Evolutionary conservation across 306 rosid species (phyloP).

Genomic region (Vigna nakashimae): DNA sequence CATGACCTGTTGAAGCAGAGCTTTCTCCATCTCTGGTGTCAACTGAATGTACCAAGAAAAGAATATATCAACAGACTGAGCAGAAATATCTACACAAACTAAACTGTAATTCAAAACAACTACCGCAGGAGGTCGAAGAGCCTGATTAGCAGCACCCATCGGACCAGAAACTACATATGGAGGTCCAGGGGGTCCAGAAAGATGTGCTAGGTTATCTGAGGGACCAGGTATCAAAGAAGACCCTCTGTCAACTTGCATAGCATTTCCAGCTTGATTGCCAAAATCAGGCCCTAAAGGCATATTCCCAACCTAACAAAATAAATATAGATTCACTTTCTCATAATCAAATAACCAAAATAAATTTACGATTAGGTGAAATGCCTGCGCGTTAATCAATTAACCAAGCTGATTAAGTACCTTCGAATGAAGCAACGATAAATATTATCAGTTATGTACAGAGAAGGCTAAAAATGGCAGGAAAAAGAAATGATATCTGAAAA

Average conservation of each 20-base stretch:
- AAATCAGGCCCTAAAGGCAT: slow-evolving; percentile 70
- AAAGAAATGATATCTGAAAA: neutral
- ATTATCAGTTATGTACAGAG: slow-evolving; percentile 10
- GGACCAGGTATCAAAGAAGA: slow-evolving; percentile 74
- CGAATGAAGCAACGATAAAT: neutral
- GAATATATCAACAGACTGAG: slow-evolving; percentile 32
- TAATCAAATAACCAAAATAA: slow-evolving; percentile 31
- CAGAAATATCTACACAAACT: slow-evolving; percentile 11
- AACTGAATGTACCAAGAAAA: slow-evolving; percentile 60
- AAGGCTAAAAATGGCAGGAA: neutral
- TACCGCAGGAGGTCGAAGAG: slow-evolving; percentile 65
- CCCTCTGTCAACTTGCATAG: slow-evolving; percentile 81
- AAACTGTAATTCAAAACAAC: slow-evolving; percentile 22
- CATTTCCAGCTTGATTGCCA: slow-evolving; percentile 70
- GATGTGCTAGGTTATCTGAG: slow-evolving; percentile 67
- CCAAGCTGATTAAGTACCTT: slow-evolving; percentile 15
- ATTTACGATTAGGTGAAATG: slow-evolving; percentile 8
- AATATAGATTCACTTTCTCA: slow-evolving; percentile 20
- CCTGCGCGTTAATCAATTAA: neutral
- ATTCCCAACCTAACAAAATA: slow-evolving; percentile 64
- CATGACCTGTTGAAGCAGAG: slow-evolving; percentile 96
- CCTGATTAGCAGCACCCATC: slow-evolving; percentile 71
- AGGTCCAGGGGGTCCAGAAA: slow-evolving; percentile 63
- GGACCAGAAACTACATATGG: slow-evolving; percentile 56
- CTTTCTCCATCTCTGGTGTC: slow-evolving; percentile 93